These are phyloP conservation scores for Didymella pomorum DNA, from an alignment of 2,329 filamentous ascomycete genomes.

Conservation along the genomic window DNA sequence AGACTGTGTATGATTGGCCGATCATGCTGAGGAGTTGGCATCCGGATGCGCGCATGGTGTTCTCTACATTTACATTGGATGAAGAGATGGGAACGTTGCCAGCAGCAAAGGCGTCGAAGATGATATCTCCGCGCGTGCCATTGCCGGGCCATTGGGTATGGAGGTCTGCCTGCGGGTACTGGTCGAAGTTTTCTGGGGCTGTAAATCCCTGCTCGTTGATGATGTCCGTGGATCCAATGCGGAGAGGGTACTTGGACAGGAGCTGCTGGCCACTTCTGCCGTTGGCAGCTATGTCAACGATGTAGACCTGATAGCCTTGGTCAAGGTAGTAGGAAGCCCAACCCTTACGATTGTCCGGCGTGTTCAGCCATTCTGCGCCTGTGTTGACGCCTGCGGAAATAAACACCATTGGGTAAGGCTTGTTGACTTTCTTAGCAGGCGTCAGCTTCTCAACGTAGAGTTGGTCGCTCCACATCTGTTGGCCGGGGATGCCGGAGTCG, in stretches of 20 bases:
- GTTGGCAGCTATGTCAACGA: constrained; percentile 27
- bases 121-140: constrained; percentile 26
- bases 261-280: constrained; percentile 22
- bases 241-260: constrained; percentile 20
- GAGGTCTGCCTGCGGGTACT: constrained; percentile 25
- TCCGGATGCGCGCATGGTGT: constrained; percentile 28
- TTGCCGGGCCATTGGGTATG: constrained; percentile 36
- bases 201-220: constrained; percentile 29
- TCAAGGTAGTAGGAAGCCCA: constrained; percentile 33
- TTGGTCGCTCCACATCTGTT: constrained; percentile 30
- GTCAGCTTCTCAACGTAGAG: constrained; percentile 37
- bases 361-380: constrained; percentile 30
- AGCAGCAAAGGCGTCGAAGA: constrained; percentile 32
- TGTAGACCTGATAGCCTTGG: constrained; percentile 34
- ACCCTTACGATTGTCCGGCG: constrained; percentile 27
- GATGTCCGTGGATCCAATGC: constrained; percentile 23
- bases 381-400: constrained; percentile 33
- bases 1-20: constrained; percentile 30
- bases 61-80: constrained; percentile 28
- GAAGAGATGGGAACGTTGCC: constrained; percentile 28
- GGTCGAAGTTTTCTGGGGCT: constrained; percentile 22
- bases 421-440: constrained; percentile 18
- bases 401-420: constrained; percentile 35
- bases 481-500: constrained; percentile 29
- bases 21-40: constrained; percentile 28